Conservation (phyloP, 2,329 filamentous ascomycete genomes). For the Ceratocystis cubensis region DNA sequence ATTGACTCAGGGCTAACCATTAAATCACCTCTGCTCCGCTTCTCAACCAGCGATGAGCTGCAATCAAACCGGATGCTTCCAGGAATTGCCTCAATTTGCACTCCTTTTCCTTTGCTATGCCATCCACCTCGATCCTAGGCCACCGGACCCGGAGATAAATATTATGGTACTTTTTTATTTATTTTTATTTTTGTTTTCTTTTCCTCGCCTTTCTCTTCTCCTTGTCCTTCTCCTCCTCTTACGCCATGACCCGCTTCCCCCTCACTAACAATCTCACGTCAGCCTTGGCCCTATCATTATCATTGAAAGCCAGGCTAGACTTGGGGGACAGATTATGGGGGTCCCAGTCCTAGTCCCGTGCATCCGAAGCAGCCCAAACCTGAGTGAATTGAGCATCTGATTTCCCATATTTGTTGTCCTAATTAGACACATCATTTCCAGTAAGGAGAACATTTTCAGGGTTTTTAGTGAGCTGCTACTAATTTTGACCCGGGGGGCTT, state of each 20-base stretch:
- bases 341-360: neutral
- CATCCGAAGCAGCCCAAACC: neutral
- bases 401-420: neutral
- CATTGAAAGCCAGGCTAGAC: neutral
- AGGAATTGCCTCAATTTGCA: neutral
- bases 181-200: neutral
- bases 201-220: neutral
- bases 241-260: neutral
- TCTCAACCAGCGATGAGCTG: neutral
- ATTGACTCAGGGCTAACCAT: neutral
- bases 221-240: neutral
- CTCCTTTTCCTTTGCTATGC: neutral
- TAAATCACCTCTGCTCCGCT: neutral
- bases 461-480: neutral
- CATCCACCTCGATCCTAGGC: neutral
- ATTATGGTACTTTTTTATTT: neutral
- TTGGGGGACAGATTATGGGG: neutral
- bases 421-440: slow-evolving; percentile 6
- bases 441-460: slow-evolving; percentile 1
- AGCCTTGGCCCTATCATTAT: neutral
- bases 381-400: neutral
- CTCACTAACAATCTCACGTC: neutral
- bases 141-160: neutral
- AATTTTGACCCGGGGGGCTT: slow-evolving; percentile 8
- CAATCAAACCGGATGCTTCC: slow-evolving; percentile 5